These are phyloP conservation scores for Penicillium silybi DNA, from an alignment of 495 filamentous ascomycete species.

Conservation along the genomic window DNA sequence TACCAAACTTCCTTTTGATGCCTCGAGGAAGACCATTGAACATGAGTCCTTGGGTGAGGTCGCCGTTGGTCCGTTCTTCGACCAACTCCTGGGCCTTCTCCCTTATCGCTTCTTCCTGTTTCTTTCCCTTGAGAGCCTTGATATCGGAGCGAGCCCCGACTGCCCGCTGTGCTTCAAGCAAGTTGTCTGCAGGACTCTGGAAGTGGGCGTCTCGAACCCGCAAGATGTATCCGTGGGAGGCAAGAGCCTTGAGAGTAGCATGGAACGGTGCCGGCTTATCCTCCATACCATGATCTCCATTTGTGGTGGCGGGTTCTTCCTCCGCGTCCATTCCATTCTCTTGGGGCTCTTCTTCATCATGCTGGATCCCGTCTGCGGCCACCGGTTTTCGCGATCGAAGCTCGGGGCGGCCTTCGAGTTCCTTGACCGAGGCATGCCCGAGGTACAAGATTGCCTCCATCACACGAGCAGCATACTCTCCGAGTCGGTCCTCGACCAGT, in stretches of 20 bases:
- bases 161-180: slow-evolving; percentile 42
- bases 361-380: slow-evolving; percentile 31
- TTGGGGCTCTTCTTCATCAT: slow-evolving; percentile 26
- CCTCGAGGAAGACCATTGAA: slow-evolving; percentile 38
- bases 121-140: slow-evolving; percentile 52
- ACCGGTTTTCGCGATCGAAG: slow-evolving; percentile 15
- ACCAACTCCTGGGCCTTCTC: slow-evolving; percentile 31
- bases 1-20: slow-evolving; percentile 28
- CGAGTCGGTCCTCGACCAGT: slow-evolving; percentile 65
- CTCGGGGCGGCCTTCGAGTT: slow-evolving; percentile 54
- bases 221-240: slow-evolving; percentile 46
- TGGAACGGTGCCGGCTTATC: slow-evolving; percentile 35
- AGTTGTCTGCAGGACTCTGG: slow-evolving; percentile 49
- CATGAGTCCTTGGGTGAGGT: slow-evolving; percentile 32
- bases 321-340: slow-evolving; percentile 19
- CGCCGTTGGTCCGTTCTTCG: slow-evolving; percentile 28
- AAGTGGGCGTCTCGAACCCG: slow-evolving; percentile 48
- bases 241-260: slow-evolving; percentile 41
- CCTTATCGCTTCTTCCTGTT: slow-evolving; percentile 51
- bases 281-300: slow-evolving; percentile 19
- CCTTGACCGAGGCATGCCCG: slow-evolving; percentile 70
- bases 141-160: slow-evolving; percentile 34
- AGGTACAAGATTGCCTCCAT: slow-evolving; percentile 70
- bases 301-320: slow-evolving; percentile 14
- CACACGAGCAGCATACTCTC: slow-evolving; percentile 62